Evolutionary conservation across 441 rosid species (phyloP).

Genomic region (Macaranga tanarius): DNA sequence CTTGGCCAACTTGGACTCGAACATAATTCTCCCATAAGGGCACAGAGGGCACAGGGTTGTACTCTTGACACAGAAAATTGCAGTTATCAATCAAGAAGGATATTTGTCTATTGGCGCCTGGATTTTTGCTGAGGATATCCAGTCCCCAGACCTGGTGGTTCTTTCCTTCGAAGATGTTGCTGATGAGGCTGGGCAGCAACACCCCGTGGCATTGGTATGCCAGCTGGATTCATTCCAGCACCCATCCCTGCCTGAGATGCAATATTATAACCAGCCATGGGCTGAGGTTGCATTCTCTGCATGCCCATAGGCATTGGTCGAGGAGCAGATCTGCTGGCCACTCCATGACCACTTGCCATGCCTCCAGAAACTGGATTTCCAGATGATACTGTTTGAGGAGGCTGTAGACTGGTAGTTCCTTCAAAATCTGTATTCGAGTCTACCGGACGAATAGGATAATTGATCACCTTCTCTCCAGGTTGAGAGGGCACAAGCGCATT

Average conservation of each 20-base stretch:
- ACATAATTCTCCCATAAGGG: not conserved
- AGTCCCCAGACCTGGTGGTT: constrained; percentile 75
- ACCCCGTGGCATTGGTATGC: constrained; percentile 71
- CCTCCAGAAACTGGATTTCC: constrained; percentile 57
- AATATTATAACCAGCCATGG: constrained; percentile 64
- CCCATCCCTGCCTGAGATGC: constrained; percentile 61
- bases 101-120: constrained; percentile 60
- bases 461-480: constrained; percentile 77
- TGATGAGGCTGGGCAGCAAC: constrained; percentile 69
- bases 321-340: constrained; percentile 62
- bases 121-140: constrained; percentile 88
- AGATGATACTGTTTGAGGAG: constrained; percentile 66
- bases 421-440: constrained; percentile 83
- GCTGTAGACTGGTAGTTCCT: constrained; percentile 86
- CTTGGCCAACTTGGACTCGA: not conserved
- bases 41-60: not conserved
- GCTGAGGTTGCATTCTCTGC: constrained; percentile 80
- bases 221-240: constrained; percentile 73
- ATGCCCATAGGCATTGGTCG: constrained; percentile 70
- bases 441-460: constrained; percentile 84
- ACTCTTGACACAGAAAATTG: not conserved
- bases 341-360: constrained; percentile 58
- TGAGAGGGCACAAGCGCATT: constrained; percentile 76
- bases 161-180: constrained; percentile 80
- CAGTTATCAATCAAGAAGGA: not conserved